Percentiles rank a stretch among this genome's conserved stretches.
These are phyloP conservation scores for Sphagnum magellanicum DNA, from an alignment of 228 moss, liverwort and hornwort genomes.

Conservation along the genomic window DNA sequence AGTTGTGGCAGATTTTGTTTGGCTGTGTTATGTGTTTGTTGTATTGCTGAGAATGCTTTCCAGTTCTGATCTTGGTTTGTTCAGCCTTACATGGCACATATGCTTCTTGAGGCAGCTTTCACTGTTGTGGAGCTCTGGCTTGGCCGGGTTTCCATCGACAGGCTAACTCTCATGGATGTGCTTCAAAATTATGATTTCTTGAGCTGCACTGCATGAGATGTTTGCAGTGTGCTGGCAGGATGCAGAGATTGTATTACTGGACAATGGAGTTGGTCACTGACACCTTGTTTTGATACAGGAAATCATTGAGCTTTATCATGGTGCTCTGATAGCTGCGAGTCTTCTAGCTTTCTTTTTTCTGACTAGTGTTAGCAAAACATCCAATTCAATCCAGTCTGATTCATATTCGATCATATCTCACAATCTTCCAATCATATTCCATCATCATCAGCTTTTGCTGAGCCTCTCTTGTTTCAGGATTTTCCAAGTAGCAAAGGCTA, in stretches of 20 bases:
- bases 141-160: background rate
- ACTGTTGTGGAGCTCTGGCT: background rate
- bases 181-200: slow-evolving; percentile 5
- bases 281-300: slow-evolving; percentile 99
- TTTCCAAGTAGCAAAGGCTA: slow-evolving; percentile 6
- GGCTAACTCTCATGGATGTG: background rate
- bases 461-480: too few relatives aligned
- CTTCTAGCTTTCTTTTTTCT: slow-evolving; percentile 47
- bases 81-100: too few relatives aligned
- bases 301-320: slow-evolving; percentile 86
- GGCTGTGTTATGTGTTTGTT: too few relatives aligned
- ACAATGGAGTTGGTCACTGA: slow-evolving; percentile 89
- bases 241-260: slow-evolving; percentile 41
- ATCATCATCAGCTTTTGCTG: slow-evolving; percentile 11
- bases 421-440: slow-evolving; percentile 25
- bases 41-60: too few relatives aligned
- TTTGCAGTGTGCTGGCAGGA: slow-evolving; percentile 57
- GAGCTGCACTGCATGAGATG: slow-evolving; percentile 28
- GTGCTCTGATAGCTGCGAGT: slow-evolving; percentile 76
- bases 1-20: too few relatives aligned
- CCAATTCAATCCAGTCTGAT: background rate
- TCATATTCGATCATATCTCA: background rate
- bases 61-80: too few relatives aligned
- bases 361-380: too few relatives aligned
- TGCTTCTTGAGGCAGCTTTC: background rate